Base-by-base conservation (phyloP, 2,329 filamentous ascomycete genomes). In the Aspergillus carbonarius region DNA sequence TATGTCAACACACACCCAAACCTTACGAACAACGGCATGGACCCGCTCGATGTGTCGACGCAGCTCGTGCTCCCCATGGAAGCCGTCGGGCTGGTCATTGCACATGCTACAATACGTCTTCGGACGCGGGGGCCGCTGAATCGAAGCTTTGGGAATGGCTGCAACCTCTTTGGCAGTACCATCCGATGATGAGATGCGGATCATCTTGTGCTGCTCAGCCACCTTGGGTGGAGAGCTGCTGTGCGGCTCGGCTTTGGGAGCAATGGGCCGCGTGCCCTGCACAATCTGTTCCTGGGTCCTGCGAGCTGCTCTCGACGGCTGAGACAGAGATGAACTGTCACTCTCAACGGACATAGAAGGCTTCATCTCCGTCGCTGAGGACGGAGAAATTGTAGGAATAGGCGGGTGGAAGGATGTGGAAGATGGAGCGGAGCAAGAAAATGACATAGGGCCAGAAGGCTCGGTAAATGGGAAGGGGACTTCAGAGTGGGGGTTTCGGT, bases 51-150 rank as follows among this genome's bases (percentile, higher is more conserved):
- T 82, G 65, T 92, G 89, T 17, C 89, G 83, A 44, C 86, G 83
- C 25, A 91, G 83, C 73, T 96, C 92, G 71, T 96, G 92, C 23
- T 93, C 90, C 55, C 92, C 92, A 34, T 92, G 87, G 74, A 96
- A 96, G 46, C 91, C 92, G 17, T 89, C 84, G 0, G 88, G 88
- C 54, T 90, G 84, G 56, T 91, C 87, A 53, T 83, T 82, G 77
- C 92, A 96, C 59, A 84, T 78, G 1, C 76, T 72, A 72, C 92
- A 96, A 70, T 83, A 84, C 61, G 91, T 86, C 73, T 90, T 91
- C 35, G 85, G 84, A 60, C 90, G 87, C 66, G 85, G 85, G 25
- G 89, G 89, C 15, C 90, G 87, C 56, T 83, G 78, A 61, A 86
- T 82, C 1, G 82, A 79, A 27, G 82, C 78, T 68, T 85, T 86